Base-by-base conservation (phyloP, 2,329 filamentous ascomycete species). In the Didymella arachidicola region DNA sequence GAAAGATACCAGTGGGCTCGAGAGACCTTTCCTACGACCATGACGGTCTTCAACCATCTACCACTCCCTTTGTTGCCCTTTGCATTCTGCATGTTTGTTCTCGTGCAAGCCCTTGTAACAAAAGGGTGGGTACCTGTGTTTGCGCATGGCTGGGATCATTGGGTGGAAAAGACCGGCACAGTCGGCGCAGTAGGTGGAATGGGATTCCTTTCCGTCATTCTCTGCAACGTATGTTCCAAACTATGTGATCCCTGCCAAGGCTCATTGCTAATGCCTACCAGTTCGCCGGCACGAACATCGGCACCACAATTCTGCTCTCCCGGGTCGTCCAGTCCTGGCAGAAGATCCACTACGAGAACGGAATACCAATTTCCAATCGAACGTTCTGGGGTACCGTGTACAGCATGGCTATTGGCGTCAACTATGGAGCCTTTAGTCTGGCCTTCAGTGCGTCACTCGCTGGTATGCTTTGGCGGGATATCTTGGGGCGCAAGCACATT, bases 261-360 rank as follows among this genome's bases (percentile, higher is more conserved):
- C 5, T 3, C 3, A 10, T 16, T 16, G 12, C 39, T 42, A 42
- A 42, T 7, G 7, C 11, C 7, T 14, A 3, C 3, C 41, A 91
- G 88, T 92, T 91, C 65, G 87, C 89, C 0, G 89, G 89, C 18
- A 92, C 89, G 1, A 92, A 92, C 63, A 92, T 92, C 51, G 89
- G 89, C 32, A 90, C 89, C 0, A 89, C 89, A 0, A 92, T 92
- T 68, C 83, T 92, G 0, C 80, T 92, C 1, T 90, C 84, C 8
- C 86, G 89, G 3, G 83, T 91, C 7, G 84, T 92, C 11, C 89
- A 92, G 70, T 79, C 84, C 0, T 92, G 89, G 89, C 79, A 85
- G 61, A 67, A 78, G 1, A 89, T 92, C 39, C 86, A 89, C 63
- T 54, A 69, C 0, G 58, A 63, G 0, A 82, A 80, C 38, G 75